Evolutionary conservation across 2,329 filamentous ascomycete species (phyloP).

Genomic region (Talaromyces rugulosus): DNA sequence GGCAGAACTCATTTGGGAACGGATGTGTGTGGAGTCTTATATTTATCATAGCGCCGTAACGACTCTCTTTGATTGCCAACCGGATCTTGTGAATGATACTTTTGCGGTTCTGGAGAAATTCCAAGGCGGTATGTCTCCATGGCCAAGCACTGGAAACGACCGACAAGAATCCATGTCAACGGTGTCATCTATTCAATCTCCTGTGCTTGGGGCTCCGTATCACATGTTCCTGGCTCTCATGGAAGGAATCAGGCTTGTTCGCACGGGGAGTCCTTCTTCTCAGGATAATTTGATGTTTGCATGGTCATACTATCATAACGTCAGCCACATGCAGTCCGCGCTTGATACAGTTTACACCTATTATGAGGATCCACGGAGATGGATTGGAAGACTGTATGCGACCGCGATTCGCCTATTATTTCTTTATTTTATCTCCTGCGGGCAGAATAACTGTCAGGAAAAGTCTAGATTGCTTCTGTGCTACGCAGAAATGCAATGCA

Average conservation of each 20-base stretch:
- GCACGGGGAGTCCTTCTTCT: neutral
- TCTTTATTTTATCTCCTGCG: constrained; percentile 2
- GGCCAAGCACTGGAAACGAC: neutral
- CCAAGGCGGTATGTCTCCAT: neutral
- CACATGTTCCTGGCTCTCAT: constrained; percentile 10
- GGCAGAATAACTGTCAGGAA: too few relatives aligned
- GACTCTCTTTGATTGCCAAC: constrained; percentile 5
- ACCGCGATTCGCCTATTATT: constrained; percentile 9
- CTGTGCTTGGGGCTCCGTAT: constrained; percentile 10
- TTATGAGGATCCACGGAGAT: constrained; percentile 8
- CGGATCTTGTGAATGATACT: constrained; percentile 7
- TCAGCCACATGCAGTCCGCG: constrained; percentile 1
- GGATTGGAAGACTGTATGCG: constrained; percentile 11
- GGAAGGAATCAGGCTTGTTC: constrained; percentile 7
- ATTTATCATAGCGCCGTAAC: constrained; percentile 12
- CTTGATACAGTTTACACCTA: neutral
- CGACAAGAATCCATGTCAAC: neutral
- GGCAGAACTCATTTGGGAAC: constrained; percentile 9
- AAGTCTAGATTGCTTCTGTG: neutral
- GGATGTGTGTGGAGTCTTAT: constrained; percentile 12
- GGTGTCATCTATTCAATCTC: neutral
- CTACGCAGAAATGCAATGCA: neutral
- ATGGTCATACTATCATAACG: constrained; percentile 8
- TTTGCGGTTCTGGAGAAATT: constrained; percentile 7
- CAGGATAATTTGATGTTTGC: neutral